These are phyloP conservation scores for Acacia melanoxylon DNA, from an alignment of 306 rosid species.

Conservation along the genomic window DNA sequence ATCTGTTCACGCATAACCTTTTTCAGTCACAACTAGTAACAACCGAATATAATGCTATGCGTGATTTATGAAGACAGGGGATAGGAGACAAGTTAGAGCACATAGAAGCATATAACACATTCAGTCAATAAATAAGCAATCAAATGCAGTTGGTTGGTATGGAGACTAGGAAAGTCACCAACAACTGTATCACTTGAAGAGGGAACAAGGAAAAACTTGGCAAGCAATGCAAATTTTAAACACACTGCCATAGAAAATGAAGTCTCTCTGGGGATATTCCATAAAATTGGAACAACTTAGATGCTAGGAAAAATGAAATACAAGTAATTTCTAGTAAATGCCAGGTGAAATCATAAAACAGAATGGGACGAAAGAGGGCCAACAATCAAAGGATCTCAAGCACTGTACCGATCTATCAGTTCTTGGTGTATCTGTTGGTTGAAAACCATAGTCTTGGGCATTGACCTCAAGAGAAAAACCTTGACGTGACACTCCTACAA, in stretches of 20 bases:
- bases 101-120: background rate
- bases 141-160: background rate
- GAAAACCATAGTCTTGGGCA: constrained; percentile 82
- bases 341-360: constrained; percentile 21
- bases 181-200: background rate
- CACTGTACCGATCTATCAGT: constrained; percentile 88
- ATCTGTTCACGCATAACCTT: background rate
- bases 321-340: constrained; percentile 9
- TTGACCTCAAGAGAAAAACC: constrained; percentile 81
- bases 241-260: constrained; percentile 9
- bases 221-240: constrained; percentile 4
- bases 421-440: constrained; percentile 92
- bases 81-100: background rate
- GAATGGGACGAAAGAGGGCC: background rate
- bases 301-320: background rate
- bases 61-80: background rate
- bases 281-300: background rate
- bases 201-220: background rate
- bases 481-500: constrained; percentile 85
- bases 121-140: background rate
- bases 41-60: background rate
- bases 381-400: constrained; percentile 16
- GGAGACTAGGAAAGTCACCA: background rate
- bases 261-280: background rate
- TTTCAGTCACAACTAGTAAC: constrained; percentile 4